Percentiles rank a stretch among this genome's conserved stretches.
Evolutionary conservation across 495 filamentous ascomycete genomes (phyloP).

Genomic region (Entonaema liquescens): DNA sequence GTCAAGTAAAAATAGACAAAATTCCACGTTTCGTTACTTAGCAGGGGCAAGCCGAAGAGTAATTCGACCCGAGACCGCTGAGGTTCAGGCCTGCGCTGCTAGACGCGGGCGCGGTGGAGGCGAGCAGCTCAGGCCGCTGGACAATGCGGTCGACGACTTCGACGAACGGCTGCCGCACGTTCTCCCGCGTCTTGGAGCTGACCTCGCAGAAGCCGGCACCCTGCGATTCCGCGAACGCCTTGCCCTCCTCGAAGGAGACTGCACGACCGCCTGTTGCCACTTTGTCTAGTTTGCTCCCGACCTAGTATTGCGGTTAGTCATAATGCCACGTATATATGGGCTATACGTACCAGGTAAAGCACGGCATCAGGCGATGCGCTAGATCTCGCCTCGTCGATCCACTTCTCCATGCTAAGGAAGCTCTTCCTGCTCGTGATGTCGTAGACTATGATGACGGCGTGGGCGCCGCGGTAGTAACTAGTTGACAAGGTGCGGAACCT

Average conservation of each 20-base stretch:
- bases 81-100: constrained; percentile 28
- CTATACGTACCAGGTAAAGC: constrained; percentile 57
- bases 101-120: constrained; percentile 35
- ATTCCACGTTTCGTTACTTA: constrained; percentile 4
- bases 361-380: constrained; percentile 63
- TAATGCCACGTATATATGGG: neutral
- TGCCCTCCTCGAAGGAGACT: constrained; percentile 62
- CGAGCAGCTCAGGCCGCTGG: constrained; percentile 53
- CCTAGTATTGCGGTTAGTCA: constrained; percentile 38
- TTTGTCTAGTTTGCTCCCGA: constrained; percentile 66
- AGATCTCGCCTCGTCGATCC: constrained; percentile 65
- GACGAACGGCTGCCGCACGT: constrained; percentile 62
- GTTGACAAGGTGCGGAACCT: constrained; percentile 68
- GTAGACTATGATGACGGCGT: constrained; percentile 68
- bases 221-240: constrained; percentile 58
- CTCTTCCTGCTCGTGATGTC: constrained; percentile 64
- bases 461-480: constrained; percentile 68
- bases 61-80: constrained; percentile 25
- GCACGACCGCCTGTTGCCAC: constrained; percentile 49
- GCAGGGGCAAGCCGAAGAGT: constrained; percentile 40
- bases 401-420: constrained; percentile 65
- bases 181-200: constrained; percentile 63
- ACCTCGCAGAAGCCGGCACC: constrained; percentile 63
- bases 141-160: constrained; percentile 64
- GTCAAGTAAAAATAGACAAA: constrained; percentile 2